These are phyloP conservation scores for Kodamaea laetipori DNA, from an alignment of 805 yeast genomes.

Conservation along the genomic window DNA sequence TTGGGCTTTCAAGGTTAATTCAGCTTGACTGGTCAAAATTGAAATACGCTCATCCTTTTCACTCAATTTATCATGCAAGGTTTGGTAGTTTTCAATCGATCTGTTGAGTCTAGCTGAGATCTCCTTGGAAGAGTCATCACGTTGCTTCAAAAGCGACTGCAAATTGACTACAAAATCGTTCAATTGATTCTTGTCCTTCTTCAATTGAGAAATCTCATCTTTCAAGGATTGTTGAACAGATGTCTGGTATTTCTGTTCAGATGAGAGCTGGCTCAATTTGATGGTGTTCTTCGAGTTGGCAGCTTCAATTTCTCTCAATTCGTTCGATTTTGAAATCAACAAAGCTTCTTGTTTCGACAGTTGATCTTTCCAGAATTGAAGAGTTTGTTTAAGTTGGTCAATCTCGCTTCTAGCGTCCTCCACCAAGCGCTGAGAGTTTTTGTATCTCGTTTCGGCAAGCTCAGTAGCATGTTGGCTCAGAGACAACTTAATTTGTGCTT, in stretches of 20 bases:
- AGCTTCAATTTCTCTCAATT: slow-evolving; percentile 55
- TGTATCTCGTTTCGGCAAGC: slow-evolving; percentile 54
- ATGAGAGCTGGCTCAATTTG: slow-evolving; percentile 49
- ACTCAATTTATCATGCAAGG: slow-evolving; percentile 47
- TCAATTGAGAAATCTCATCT: slow-evolving; percentile 52
- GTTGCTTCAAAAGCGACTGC: slow-evolving; percentile 62
- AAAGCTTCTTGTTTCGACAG: slow-evolving; percentile 41
- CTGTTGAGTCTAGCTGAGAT: slow-evolving; percentile 50
- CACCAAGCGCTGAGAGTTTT: slow-evolving; percentile 39
- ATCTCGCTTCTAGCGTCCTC: slow-evolving; percentile 33
- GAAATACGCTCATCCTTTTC: slow-evolving; percentile 56
- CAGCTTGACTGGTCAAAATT: slow-evolving; percentile 58
- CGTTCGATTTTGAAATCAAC: slow-evolving; percentile 43
- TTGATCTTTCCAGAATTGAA: slow-evolving; percentile 44
- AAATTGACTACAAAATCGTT: slow-evolving; percentile 59
- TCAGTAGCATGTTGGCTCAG: slow-evolving; percentile 55
- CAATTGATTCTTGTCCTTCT: slow-evolving; percentile 60
- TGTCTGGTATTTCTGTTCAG: slow-evolving; percentile 56
- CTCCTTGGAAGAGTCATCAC: slow-evolving; percentile 54
- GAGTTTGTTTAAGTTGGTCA: slow-evolving; percentile 29
- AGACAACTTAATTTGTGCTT: slow-evolving; percentile 51
- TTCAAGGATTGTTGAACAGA: slow-evolving; percentile 52
- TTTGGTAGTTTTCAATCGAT: slow-evolving; percentile 50
- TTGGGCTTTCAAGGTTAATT: slow-evolving; percentile 53
- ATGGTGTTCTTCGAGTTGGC: slow-evolving; percentile 45